These are phyloP conservation scores for Fonsecaea multimorphosa DNA, from an alignment of 2,329 filamentous ascomycete species.

Conservation along the genomic window DNA sequence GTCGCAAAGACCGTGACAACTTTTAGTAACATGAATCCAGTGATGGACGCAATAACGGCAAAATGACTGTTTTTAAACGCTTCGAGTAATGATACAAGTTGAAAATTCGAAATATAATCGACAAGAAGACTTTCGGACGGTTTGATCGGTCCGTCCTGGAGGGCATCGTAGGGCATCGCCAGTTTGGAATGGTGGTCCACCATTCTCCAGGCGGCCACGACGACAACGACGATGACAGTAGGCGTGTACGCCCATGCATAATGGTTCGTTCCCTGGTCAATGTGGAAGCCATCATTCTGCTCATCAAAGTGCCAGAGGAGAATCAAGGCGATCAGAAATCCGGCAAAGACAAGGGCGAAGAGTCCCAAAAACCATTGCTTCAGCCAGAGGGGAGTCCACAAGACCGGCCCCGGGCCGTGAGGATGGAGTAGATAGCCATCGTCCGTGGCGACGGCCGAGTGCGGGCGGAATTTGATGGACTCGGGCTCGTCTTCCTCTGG, in stretches of 20 bases:
- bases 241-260: conserved; percentile 39
- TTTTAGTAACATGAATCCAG: conserved; percentile 43
- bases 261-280: conserved; percentile 32
- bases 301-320: conserved; percentile 33
- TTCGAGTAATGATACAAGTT: conserved; percentile 41
- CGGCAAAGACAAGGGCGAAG: conserved; percentile 31
- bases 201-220: conserved; percentile 43
- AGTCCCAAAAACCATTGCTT: conserved; percentile 32
- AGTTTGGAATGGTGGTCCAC: conserved; percentile 45
- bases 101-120: conserved; percentile 44
- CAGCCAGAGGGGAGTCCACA: conserved; percentile 40
- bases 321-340: conserved; percentile 33
- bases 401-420: conserved; percentile 20
- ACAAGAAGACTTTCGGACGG: conserved; percentile 42
- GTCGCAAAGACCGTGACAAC: conserved; percentile 42
- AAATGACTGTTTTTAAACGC: conserved; percentile 44
- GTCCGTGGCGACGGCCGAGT: conserved; percentile 16
- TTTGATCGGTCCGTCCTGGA: conserved; percentile 40
- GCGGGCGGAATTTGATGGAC: conserved; percentile 26
- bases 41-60: conserved; percentile 42
- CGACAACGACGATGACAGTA: conserved; percentile 42
- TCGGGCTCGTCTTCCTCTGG: conserved; percentile 35
- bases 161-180: conserved; percentile 44
- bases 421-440: conserved; percentile 16
- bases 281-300: conserved; percentile 32